Evolutionary conservation across 495 filamentous ascomycete species (phyloP).

Genomic region (Bathelium albidoporum): DNA sequence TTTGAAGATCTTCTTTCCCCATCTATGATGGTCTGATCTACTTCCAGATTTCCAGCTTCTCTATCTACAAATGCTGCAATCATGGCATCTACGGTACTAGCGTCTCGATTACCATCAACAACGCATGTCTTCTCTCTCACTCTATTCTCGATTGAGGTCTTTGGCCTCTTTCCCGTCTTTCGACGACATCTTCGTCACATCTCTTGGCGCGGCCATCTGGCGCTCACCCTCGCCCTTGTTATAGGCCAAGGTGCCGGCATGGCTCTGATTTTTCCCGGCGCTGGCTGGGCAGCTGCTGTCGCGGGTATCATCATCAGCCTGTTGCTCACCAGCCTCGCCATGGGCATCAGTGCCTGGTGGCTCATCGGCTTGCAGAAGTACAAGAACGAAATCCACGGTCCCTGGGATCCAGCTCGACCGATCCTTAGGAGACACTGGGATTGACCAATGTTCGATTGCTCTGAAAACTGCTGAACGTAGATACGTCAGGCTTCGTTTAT

Average conservation of each 20-base stretch:
- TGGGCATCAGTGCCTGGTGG: constrained; percentile 97
- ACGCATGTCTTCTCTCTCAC: constrained; percentile 93
- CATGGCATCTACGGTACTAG: constrained; percentile 88
- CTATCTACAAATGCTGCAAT: constrained; percentile 90
- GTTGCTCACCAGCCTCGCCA: constrained; percentile 57
- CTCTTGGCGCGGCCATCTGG: constrained; percentile 72
- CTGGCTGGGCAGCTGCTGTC: constrained; percentile 64
- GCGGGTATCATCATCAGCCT: constrained; percentile 64
- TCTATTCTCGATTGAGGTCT: constrained; percentile 92
- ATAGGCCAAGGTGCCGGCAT: constrained; percentile 68
- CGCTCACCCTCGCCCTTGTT: constrained; percentile 69
- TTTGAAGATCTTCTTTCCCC: not conserved
- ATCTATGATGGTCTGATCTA: constrained; percentile 13
- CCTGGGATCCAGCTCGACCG: constrained; percentile 93
- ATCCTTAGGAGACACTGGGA: constrained; percentile 56
- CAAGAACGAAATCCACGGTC: constrained; percentile 97
- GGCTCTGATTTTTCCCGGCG: constrained; percentile 47
- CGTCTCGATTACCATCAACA: constrained; percentile 74
- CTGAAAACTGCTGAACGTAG: not conserved
- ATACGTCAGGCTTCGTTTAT: not conserved
- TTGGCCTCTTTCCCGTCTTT: constrained; percentile 93
- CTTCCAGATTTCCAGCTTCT: constrained; percentile 61
- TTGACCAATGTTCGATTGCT: constrained; percentile 23
- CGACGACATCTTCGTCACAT: constrained; percentile 72
- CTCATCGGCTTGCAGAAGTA: constrained; percentile 94